Conservation (phyloP, 2,329 filamentous ascomycete genomes). For the Neonectria coccinea region DNA sequence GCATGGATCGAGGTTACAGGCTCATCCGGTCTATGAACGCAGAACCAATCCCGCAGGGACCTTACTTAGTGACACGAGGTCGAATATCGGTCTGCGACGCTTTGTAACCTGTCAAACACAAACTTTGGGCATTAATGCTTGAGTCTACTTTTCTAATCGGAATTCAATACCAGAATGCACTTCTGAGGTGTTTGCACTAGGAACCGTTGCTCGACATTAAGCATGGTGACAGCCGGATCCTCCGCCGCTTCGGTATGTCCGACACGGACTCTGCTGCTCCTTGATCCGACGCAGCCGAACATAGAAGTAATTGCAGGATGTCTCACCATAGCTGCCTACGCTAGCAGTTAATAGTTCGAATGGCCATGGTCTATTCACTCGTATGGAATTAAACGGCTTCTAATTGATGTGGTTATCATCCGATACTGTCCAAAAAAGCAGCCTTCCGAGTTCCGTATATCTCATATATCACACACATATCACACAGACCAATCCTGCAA, state of each 20-base stretch:
- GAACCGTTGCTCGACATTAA: background rate
- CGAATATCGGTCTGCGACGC: conserved; percentile 12
- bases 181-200: background rate
- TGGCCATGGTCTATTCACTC: background rate
- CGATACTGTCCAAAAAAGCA: background rate
- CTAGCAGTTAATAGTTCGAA: background rate
- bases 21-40: background rate
- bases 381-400: background rate
- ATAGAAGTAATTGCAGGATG: background rate
- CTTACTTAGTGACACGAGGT: conserved; percentile 1
- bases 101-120: conserved; percentile 10
- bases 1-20: conserved; percentile 9
- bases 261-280: background rate
- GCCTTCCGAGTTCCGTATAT: background rate
- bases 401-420: background rate
- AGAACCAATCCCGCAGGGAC: background rate
- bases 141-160: background rate
- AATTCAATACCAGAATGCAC: background rate
- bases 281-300: background rate
- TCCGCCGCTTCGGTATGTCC: background rate
- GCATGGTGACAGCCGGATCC: background rate
- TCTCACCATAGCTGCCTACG: background rate
- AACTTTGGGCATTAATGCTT: background rate
- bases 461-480: conserved; percentile 4
- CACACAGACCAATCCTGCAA: background rate